Percentiles rank a stretch among this genome's conserved stretches.
Conservation (phyloP, 768 basidiomycete genomes). For the Calocybe gangraenosa region DNA sequence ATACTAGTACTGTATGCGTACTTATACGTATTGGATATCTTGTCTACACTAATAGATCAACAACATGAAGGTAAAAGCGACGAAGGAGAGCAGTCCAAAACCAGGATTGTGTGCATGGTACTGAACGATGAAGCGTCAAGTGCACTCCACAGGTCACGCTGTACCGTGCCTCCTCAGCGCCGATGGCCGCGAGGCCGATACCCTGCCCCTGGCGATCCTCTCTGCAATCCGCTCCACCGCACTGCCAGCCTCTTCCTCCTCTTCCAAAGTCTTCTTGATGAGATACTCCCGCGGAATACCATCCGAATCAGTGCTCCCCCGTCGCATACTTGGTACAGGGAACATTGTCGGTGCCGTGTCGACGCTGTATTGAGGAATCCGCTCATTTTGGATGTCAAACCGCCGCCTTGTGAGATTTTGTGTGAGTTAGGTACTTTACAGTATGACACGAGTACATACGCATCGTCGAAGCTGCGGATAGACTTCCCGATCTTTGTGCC, state of each 20-base stretch:
- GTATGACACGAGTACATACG: constrained; percentile 45
- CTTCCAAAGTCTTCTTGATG: constrained; percentile 59
- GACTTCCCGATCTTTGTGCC: constrained; percentile 52
- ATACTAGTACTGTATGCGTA: too few relatives aligned
- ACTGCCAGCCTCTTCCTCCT: constrained; percentile 48
- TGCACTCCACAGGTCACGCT: constrained; percentile 24
- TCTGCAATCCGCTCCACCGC: constrained; percentile 62
- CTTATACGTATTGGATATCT: too few relatives aligned
- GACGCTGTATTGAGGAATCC: constrained; percentile 56
- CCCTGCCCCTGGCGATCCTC: constrained; percentile 50
- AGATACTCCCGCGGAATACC: constrained; percentile 59
- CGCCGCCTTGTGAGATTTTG: constrained; percentile 47
- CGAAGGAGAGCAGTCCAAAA: too few relatives aligned
- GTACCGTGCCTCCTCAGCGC: constrained; percentile 67
- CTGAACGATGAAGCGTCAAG: too few relatives aligned
- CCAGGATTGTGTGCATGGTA: too few relatives aligned
- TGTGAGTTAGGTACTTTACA: constrained; percentile 4
- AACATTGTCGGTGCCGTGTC: constrained; percentile 38
- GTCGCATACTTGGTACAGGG: constrained; percentile 62
- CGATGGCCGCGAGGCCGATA: constrained; percentile 38
- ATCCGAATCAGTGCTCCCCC: constrained; percentile 35
- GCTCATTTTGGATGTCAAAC: constrained; percentile 71
- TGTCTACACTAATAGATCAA: too few relatives aligned
- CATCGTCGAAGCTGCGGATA: constrained; percentile 73
- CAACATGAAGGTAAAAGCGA: too few relatives aligned